Evolutionary conservation across 1,284 basidiomycete species (phyloP).

Genomic region (Fistulinella cinereoalba): DNA sequence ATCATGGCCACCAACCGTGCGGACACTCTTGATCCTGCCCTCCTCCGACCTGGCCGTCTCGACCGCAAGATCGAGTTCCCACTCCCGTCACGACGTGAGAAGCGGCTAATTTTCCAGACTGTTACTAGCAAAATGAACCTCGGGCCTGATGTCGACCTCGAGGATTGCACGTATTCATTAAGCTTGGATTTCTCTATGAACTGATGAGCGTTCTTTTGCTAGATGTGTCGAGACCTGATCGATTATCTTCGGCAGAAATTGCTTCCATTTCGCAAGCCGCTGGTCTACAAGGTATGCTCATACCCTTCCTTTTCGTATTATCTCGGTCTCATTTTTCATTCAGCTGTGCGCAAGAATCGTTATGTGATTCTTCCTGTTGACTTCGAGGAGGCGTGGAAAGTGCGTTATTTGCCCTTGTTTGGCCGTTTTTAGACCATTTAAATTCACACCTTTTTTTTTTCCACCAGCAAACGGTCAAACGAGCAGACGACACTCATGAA

Average conservation of each 20-base stretch:
- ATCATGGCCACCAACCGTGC: conserved; percentile 99
- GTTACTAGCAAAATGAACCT: conserved; percentile 98
- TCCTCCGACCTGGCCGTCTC: conserved; percentile 95
- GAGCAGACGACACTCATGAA: conserved; percentile 90
- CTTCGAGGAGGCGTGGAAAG: conserved; percentile 99
- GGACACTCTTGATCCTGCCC: conserved; percentile 93
- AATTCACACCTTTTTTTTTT: conserved; percentile 35
- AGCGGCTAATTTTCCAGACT: conserved; percentile 98
- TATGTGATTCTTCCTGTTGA: conserved; percentile 97
- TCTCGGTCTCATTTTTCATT: conserved; percentile 7
- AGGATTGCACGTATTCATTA: conserved; percentile 75
- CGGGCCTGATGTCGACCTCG: conserved; percentile 95
- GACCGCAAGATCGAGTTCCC: conserved; percentile 99
- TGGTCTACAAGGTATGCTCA: conserved; percentile 82
- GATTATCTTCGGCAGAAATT: conserved; percentile 94
- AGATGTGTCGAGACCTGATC: conserved; percentile 97
- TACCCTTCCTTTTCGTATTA: neutral
- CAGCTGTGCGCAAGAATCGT: conserved; percentile 96
- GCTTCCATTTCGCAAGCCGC: conserved; percentile 96
- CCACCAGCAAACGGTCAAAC: conserved; percentile 87
- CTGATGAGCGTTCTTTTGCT: conserved; percentile 15
- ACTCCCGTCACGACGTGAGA: conserved; percentile 89
- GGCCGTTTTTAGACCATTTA: conserved; percentile 34
- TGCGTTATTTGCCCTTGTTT: conserved; percentile 56
- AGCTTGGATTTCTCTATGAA: neutral